Conservation (phyloP, 768 basidiomycete genomes). For the Lanmaoa rubissima region DNA sequence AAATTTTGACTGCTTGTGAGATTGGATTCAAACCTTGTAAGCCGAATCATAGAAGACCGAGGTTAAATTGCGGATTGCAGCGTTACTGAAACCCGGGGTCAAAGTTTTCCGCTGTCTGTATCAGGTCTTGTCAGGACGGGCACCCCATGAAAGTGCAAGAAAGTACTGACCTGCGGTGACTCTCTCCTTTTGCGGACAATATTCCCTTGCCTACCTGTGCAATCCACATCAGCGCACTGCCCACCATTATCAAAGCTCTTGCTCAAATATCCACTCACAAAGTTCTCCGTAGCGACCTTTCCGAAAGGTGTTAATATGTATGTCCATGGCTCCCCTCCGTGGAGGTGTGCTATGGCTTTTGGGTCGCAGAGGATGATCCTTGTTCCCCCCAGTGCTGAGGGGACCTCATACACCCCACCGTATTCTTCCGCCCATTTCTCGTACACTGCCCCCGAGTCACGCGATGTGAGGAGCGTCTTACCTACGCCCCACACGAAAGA, state of each 20-base stretch:
- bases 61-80: slow-evolving; percentile 38
- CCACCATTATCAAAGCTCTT: neutral
- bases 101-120: slow-evolving; percentile 37
- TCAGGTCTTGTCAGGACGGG: neutral
- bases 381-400: slow-evolving; percentile 35
- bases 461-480: neutral
- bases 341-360: slow-evolving; percentile 51
- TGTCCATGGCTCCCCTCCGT: slow-evolving; percentile 45
- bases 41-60: slow-evolving; percentile 41
- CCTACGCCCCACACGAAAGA: slow-evolving; percentile 19
- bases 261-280: slow-evolving; percentile 20
- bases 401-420: slow-evolving; percentile 46
- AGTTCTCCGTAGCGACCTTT: slow-evolving; percentile 16
- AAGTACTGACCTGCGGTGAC: slow-evolving; percentile 37
- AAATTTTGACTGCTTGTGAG: neutral
- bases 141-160: slow-evolving; percentile 11
- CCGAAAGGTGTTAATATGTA: slow-evolving; percentile 26
- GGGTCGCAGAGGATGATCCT: slow-evolving; percentile 44
- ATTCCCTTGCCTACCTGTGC: slow-evolving; percentile 37
- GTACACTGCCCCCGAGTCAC: slow-evolving; percentile 35
- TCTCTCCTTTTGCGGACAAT: slow-evolving; percentile 42
- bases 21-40: slow-evolving; percentile 37
- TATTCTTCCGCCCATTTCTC: slow-evolving; percentile 49
- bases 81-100: slow-evolving; percentile 41
- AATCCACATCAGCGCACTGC: neutral